These are phyloP conservation scores for Tylopilus subfusipes DNA, from an alignment of 768 basidiomycete species.

Conservation along the genomic window DNA sequence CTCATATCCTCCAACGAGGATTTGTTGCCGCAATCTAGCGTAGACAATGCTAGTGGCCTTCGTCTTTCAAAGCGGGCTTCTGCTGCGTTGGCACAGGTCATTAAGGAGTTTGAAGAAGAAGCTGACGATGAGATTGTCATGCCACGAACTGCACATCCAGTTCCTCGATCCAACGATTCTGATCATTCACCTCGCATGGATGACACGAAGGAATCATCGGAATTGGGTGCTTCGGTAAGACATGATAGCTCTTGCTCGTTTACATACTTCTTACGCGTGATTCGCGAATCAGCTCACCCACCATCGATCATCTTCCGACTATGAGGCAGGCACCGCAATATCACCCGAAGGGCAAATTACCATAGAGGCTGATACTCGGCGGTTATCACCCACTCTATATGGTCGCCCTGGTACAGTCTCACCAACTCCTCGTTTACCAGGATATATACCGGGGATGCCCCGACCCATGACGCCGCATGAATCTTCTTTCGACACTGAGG, in stretches of 20 bases:
- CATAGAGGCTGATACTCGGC: slow-evolving; percentile 46
- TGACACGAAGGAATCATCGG: slow-evolving; percentile 20
- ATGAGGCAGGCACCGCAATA: slow-evolving; percentile 67
- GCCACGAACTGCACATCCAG: slow-evolving; percentile 54
- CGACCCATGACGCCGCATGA: slow-evolving; percentile 89
- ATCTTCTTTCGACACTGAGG: slow-evolving; percentile 58
- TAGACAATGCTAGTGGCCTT: slow-evolving; percentile 10
- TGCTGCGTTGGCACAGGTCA: slow-evolving; percentile 69
- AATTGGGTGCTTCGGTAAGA: slow-evolving; percentile 25
- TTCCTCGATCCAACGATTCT: slow-evolving; percentile 36
- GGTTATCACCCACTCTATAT: slow-evolving; percentile 58
- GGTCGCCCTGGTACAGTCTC: slow-evolving; percentile 49
- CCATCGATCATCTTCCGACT: slow-evolving; percentile 39
- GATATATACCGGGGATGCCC: slow-evolving; percentile 89
- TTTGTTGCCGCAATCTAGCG: slow-evolving; percentile 14
- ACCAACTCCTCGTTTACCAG: slow-evolving; percentile 58
- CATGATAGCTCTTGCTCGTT: slow-evolving; percentile 4
- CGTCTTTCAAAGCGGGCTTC: slow-evolving; percentile 56
- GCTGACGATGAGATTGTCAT: slow-evolving; percentile 74
- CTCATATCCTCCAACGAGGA: slow-evolving; percentile 37
- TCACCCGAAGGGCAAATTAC: slow-evolving; percentile 57
- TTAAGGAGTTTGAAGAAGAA: slow-evolving; percentile 74
- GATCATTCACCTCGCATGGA: slow-evolving; percentile 22
- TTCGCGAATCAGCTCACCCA: slow-evolving; percentile 17
- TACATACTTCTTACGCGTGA: slow-evolving; percentile 19